Base-by-base conservation (phyloP, 2,329 filamentous ascomycete species). In the Neopestalotiopsis sp. region DNA sequence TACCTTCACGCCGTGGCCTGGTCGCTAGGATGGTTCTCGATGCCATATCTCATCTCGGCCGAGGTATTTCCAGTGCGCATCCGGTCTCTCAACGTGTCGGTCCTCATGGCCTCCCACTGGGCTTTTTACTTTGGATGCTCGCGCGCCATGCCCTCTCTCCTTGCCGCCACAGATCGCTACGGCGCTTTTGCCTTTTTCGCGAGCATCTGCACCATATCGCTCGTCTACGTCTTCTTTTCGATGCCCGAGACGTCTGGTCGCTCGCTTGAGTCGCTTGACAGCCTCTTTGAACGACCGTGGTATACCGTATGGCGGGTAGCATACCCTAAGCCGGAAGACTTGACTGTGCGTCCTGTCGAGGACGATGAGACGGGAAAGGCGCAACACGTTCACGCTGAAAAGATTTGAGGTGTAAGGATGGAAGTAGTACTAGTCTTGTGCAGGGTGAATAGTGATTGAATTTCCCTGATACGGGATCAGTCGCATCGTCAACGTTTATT, bases 11-110 rank as follows among this genome's bases (percentile, higher is more conserved):
- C 82, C 9, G 74, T 83, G 5, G 82, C 79, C 1, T 85, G 82
- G 81, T 82, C 81, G 0, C 80, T 85, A n/a, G 83, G 83, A 0
- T 85, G 81, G 81, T 84, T 84, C 70, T 79, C 77, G 0, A 81
- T 84, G 14, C 82, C 82, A 4, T 85, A 85, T 65, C 74, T 84
- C 2, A 77, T 85, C n/a, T 81, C 79, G 2, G 80, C 83, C 1
- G 83, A 85, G 71, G 79, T 84, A 0, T 84, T 84, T 40, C 82
- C 82, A 0, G 74, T 84, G 0, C 75, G 79, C 1, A 81, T 85
- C 14, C 79, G 83, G 3, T 80, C 80, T 1, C 73, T 83, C 28
- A 80, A 79, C 12, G 78, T 81, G 0, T 81, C 81, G 0, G 74
- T 84, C 6, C 73, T 82, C 3, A 84, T 84, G 81, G 81, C 79